Base-by-base conservation (phyloP, 176 grass and related monocot species). In the Triticum monococcum region DNA sequence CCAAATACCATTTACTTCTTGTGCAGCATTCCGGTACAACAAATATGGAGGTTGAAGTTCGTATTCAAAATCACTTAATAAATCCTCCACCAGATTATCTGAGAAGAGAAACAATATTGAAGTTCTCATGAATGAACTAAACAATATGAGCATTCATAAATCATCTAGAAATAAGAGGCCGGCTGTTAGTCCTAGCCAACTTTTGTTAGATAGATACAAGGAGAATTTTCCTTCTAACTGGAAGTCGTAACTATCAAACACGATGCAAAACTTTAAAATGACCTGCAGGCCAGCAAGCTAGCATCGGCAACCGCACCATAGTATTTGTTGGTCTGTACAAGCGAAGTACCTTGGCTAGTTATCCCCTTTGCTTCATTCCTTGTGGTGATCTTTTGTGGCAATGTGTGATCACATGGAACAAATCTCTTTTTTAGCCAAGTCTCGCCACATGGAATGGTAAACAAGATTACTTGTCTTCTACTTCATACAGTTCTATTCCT, bases 81-180 rank as follows among this genome's bases (percentile, higher is more conserved):
- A 75, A 91, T 97, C 92, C 87, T 97, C 95, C 72, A 97, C 92
- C 52, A 97, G 88, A 91, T 97, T 97, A 89, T 95, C 95, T 97
- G 82, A 85, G 78, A 68, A 90, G 22, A 43, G 36, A 50, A 79
- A 18, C 2, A 77, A 82, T 4, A 72, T 78, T 31, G 17, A 71
- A 73, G 28, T 61, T 17, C 25, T 83, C 38, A 66, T 23, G 32
- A 32, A 30, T 25, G 25, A 56, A 77, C 52, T 10, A 33, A 54
- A 33, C 46, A 77, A 33, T 54, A 13, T 50, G 14, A 59, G 14
- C 43, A 75, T 11, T 75, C 72, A 75, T 14, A 75, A 75, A 46
- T 28, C 72, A 46, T 50, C 12, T 30, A 50, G 1, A 13, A 17
- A 46, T 24, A 74, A 16, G 54, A 75, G 50, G 16, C 3, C 16